These are phyloP conservation scores for Tremellales sp. DNA, from an alignment of 1,284 basidiomycete genomes.

Conservation along the genomic window DNA sequence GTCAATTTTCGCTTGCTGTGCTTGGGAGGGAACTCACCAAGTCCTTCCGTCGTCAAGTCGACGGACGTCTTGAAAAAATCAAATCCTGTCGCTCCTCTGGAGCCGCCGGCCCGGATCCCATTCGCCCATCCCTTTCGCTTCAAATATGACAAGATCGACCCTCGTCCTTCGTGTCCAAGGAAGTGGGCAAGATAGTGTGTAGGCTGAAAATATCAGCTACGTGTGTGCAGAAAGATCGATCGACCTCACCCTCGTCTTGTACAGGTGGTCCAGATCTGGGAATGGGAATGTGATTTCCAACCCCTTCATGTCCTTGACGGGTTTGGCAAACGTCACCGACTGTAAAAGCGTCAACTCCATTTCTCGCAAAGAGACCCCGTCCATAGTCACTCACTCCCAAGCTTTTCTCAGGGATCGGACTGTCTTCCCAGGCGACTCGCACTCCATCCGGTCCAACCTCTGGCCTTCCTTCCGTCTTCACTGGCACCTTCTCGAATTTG, in stretches of 20 bases:
- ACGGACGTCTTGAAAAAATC: conserved; percentile 83
- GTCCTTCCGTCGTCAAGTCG: conserved; percentile 79
- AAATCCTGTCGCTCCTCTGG: conserved; percentile 67
- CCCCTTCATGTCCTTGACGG: conserved; percentile 83
- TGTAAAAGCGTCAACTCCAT: conserved; percentile 47
- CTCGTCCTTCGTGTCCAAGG: conserved; percentile 93
- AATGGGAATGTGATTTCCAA: conserved; percentile 86
- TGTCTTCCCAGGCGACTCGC: conserved; percentile 60
- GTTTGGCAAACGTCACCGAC: conserved; percentile 81
- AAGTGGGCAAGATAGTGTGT: conserved; percentile 77
- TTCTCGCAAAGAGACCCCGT: background rate
- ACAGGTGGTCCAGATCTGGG: conserved; percentile 74
- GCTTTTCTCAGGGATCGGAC: conserved; percentile 70
- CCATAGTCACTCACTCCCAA: conserved; percentile 60
- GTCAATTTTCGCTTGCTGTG: conserved; percentile 8
- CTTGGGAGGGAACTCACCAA: conserved; percentile 57
- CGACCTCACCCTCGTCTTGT: conserved; percentile 60
- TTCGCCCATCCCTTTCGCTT: conserved; percentile 92
- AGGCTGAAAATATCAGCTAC: conserved; percentile 53
- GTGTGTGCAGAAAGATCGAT: background rate
- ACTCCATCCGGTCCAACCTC: conserved; percentile 40
- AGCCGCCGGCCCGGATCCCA: conserved; percentile 67
- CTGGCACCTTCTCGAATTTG: conserved; percentile 40
- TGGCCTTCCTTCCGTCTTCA: conserved; percentile 36
- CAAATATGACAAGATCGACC: conserved; percentile 86